Conservation (phyloP, 192 early-diverging fungal species). For the Rhizoclosmatium sp. region DNA sequence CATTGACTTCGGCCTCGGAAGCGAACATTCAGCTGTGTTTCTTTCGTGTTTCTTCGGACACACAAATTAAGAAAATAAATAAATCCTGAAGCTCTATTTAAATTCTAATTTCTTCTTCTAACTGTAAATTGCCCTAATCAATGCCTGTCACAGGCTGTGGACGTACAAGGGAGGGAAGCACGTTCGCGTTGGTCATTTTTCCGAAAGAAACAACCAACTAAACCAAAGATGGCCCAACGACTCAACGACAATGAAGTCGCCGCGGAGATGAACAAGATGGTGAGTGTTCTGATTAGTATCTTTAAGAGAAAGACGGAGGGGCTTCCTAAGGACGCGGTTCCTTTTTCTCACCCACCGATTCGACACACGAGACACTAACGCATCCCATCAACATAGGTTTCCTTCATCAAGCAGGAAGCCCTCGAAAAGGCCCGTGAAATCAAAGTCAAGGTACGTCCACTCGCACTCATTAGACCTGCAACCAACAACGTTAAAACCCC, state of each 20-base stretch:
- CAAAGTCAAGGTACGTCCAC: slow-evolving; percentile 83
- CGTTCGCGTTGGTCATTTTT: no score
- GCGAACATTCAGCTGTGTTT: no score
- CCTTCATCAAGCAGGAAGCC: slow-evolving; percentile 99
- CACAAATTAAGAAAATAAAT: no score
- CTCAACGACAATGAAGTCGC: slow-evolving; percentile 96
- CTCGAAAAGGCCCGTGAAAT: slow-evolving; percentile 98
- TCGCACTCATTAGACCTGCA: background rate
- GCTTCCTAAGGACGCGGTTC: background rate
- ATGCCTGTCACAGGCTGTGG: no score
- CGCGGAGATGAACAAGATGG: slow-evolving; percentile 99
- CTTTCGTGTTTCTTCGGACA: no score
- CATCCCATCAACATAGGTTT: slow-evolving; percentile 64
- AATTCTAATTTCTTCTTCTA: no score
- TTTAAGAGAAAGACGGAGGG: slow-evolving; percentile 3
- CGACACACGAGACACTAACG: background rate
- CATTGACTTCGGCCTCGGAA: no score
- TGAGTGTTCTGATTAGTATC: slow-evolving; percentile 36
- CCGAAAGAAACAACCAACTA: background rate
- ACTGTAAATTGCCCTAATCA: no score
- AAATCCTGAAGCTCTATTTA: no score
- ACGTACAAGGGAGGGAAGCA: no score
- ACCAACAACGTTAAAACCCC: background rate
- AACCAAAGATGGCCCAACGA: slow-evolving; percentile 48
- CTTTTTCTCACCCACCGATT: background rate